phyloP scores from a whole-genome alignment of 2,329 filamentous ascomycete genomes.

The Colletotrichum sidae region DNA sequence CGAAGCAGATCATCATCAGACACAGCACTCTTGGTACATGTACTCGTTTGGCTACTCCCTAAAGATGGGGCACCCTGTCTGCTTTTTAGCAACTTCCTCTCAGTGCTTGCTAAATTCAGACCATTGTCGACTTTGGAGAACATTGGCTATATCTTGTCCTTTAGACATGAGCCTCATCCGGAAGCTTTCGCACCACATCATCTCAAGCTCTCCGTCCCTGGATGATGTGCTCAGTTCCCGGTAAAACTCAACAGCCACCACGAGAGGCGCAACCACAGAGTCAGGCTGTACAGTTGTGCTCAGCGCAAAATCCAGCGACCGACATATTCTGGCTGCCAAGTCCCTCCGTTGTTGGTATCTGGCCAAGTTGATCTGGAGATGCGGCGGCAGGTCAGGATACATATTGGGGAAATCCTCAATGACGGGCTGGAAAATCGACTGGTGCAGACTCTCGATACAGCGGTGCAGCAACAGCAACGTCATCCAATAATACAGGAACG shows the following conservation, averaged over 20 bases:
- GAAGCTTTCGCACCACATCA: conserved; percentile 62
- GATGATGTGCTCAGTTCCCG: conserved; percentile 50
- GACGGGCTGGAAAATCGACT: conserved; percentile 56
- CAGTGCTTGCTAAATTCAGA: conserved; percentile 42
- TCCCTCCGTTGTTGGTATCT: conserved; percentile 58
- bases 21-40: too few relatives aligned
- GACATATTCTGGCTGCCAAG: conserved; percentile 62
- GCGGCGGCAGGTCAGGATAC: conserved; percentile 52
- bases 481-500: conserved; percentile 67
- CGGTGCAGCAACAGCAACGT: conserved; percentile 61
- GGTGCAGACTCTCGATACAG: conserved; percentile 59
- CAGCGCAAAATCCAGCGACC: conserved; percentile 61
- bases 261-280: conserved; percentile 56
- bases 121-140: conserved; percentile 54
- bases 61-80: background rate
- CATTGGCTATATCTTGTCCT: conserved; percentile 54
- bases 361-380: conserved; percentile 53
- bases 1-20: too few relatives aligned
- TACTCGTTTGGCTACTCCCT: too few relatives aligned
- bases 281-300: conserved; percentile 58
- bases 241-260: conserved; percentile 56
- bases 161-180: conserved; percentile 51
- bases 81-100: background rate
- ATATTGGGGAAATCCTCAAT: conserved; percentile 53
- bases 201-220: conserved; percentile 57